Percentiles rank a stretch among this genome's conserved stretches.
Evolutionary conservation across 2,329 filamentous ascomycete genomes (phyloP).

Genomic region (Xylaria sp.): DNA sequence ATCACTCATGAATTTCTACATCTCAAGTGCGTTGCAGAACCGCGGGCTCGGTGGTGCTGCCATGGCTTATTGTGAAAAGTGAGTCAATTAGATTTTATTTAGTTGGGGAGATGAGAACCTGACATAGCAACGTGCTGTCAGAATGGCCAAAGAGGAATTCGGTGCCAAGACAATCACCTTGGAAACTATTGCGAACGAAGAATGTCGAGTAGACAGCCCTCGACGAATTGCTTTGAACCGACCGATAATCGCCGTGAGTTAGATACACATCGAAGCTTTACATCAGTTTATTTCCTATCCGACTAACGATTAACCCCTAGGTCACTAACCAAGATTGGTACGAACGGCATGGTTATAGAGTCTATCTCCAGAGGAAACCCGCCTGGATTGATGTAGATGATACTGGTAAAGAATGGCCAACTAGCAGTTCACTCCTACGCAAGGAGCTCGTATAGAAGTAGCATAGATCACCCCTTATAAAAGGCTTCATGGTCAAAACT

Average conservation of each 20-base stretch:
- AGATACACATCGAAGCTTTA: not conserved
- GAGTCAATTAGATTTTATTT: not conserved
- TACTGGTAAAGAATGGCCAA: constrained; percentile 41
- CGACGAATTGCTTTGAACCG: constrained; percentile 41
- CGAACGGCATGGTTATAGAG: constrained; percentile 40
- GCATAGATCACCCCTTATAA: not conserved
- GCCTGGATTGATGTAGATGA: constrained; percentile 42
- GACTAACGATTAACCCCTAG: constrained; percentile 29
- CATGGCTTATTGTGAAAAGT: constrained; percentile 41
- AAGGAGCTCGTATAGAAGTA: constrained; percentile 48
- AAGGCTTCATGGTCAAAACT: too few relatives aligned
- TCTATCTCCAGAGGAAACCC: constrained; percentile 35
- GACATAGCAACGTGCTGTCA: not conserved
- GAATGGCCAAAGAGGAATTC: constrained; percentile 43
- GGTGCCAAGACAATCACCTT: constrained; percentile 43
- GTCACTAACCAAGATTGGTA: constrained; percentile 47
- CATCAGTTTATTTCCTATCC: not conserved
- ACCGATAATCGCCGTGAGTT: constrained; percentile 36
- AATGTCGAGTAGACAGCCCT: constrained; percentile 35
- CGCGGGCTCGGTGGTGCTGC: constrained; percentile 43
- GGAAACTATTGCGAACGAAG: constrained; percentile 43
- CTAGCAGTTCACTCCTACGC: constrained; percentile 30
- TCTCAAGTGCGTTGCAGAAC: constrained; percentile 42
- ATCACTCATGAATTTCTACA: constrained; percentile 44
- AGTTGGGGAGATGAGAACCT: not conserved